Evolutionary conservation across 2,329 filamentous ascomycete species (phyloP), one percentile per base, ranked within the genome.

Genomic region (Monosporascus sp.): DNA sequence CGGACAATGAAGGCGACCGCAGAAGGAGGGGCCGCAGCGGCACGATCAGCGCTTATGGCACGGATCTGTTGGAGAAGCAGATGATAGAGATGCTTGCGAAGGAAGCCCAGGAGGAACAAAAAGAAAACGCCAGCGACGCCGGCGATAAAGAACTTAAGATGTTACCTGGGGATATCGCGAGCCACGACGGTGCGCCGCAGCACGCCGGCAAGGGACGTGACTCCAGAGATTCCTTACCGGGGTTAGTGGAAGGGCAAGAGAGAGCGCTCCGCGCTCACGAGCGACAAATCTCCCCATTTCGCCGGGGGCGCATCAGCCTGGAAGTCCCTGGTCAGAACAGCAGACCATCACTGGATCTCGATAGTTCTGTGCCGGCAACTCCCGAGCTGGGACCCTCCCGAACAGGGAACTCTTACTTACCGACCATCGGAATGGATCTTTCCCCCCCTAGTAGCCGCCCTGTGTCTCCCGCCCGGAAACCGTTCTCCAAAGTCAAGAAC

Each of bases 371-470:
- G 15, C 76, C 78, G 9, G 68, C 77, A 31, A 85, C 82, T 0
- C 82, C 82, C 5, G 77, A 78, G 24, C 63, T 77, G n/a, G 77
- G 72, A 37, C 65, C 73, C 5, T 60, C 55, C 8, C 59, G 76
- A 68, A 66, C 77, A 55, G 69, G 81, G 62, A 61, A 73, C 61
- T 70, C 72, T 1, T 75, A 80, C 35, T 78, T 86, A 50, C 82
- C 83, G 4, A 78, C 78, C 14, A 80, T 86, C 55, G 79, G 80
- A 22, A 77, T 81, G 58, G 85, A 88, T 53, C 67, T 87, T 8
- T 88, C 87, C 3, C 80, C 85, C 2, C 74, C 78, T 3, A 76
- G 75, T 7, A 90, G 85, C 62, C 80, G 87, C 24, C 77, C 81
- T 2, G 74, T 75, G 2, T 90, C 88, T 7, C 87, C 87, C 31